phyloP scores from a whole-genome alignment of 306 rosid genomes.

The Prunus dulcis region DNA sequence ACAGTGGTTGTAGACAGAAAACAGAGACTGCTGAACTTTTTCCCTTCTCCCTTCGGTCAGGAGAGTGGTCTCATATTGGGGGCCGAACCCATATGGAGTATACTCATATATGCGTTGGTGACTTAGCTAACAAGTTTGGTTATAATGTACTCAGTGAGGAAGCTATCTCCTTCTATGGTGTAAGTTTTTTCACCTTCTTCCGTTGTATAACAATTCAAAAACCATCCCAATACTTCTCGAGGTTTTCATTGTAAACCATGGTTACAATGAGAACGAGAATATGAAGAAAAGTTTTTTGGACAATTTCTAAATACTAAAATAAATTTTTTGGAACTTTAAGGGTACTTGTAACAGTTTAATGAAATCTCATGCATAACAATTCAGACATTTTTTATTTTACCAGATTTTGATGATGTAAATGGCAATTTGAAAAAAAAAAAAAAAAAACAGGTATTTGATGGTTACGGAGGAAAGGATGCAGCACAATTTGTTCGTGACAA shows the following conservation, averaged over 20 bases:
- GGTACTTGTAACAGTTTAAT: neutral
- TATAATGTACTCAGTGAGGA: slow-evolving; percentile 33
- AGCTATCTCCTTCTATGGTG: slow-evolving; percentile 88
- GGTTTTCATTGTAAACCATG: neutral
- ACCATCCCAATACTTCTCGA: neutral
- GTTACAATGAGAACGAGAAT: no score
- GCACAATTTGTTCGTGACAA: slow-evolving; percentile 83
- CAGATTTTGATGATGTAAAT: slow-evolving; percentile 15
- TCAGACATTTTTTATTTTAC: neutral
- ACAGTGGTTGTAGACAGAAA: slow-evolving; percentile 53
- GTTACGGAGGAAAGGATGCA: slow-evolving; percentile 86
- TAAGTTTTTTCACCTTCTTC: slow-evolving; percentile 38
- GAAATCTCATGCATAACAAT: neutral
- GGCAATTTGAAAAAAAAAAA: slow-evolving; percentile 8
- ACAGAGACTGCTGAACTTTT: slow-evolving; percentile 45
- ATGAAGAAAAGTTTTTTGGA: no score
- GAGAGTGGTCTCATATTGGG: slow-evolving; percentile 95
- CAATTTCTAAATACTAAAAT: no score
- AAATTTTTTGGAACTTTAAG: neutral
- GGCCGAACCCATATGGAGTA: slow-evolving; percentile 77
- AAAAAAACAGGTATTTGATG: slow-evolving; percentile 74
- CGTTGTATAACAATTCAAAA: neutral
- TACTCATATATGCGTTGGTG: slow-evolving; percentile 80
- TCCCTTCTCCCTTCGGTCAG: slow-evolving; percentile 69
- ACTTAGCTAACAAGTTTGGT: slow-evolving; percentile 67